These are phyloP conservation scores for Torulaspora gathmanii DNA, from an alignment of 805 yeast species.

Conservation along the genomic window DNA sequence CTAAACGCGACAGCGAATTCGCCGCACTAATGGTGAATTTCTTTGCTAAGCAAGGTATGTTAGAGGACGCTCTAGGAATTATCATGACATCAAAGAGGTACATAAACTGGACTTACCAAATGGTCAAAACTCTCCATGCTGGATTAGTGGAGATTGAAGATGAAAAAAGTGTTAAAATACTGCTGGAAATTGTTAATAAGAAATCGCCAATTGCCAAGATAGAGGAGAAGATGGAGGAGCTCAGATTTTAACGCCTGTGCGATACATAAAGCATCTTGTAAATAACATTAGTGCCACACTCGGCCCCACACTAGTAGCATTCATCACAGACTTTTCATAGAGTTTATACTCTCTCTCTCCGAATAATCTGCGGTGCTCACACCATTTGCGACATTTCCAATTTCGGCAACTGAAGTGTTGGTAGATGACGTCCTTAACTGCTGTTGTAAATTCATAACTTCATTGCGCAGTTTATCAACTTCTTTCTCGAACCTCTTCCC, in stretches of 20 bases:
- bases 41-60: slow-evolving; percentile 49
- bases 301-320: not conserved
- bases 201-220: slow-evolving; percentile 20
- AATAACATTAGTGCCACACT: not conserved
- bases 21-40: slow-evolving; percentile 66
- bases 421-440: slow-evolving; percentile 16
- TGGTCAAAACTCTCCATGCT: slow-evolving; percentile 41
- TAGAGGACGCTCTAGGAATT: slow-evolving; percentile 66
- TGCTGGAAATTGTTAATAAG: slow-evolving; percentile 34
- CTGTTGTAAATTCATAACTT: slow-evolving; percentile 60
- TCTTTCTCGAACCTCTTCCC: slow-evolving; percentile 88
- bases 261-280: slow-evolving; percentile 1
- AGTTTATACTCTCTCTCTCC: slow-evolving; percentile 11
- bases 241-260: slow-evolving; percentile 11
- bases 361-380: slow-evolving; percentile 9
- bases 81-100: slow-evolving; percentile 61
- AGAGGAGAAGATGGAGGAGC: slow-evolving; percentile 20
- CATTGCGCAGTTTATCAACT: slow-evolving; percentile 62
- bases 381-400: slow-evolving; percentile 6
- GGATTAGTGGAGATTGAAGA: slow-evolving; percentile 45
- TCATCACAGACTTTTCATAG: slow-evolving; percentile 7
- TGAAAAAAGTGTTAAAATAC: slow-evolving; percentile 28
- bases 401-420: slow-evolving; percentile 4
- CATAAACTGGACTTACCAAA: slow-evolving; percentile 61
- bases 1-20: slow-evolving; percentile 39